phyloP scores from a whole-genome alignment of 2,329 filamentous ascomycete species.

The Zopfia rhizophila region DNA sequence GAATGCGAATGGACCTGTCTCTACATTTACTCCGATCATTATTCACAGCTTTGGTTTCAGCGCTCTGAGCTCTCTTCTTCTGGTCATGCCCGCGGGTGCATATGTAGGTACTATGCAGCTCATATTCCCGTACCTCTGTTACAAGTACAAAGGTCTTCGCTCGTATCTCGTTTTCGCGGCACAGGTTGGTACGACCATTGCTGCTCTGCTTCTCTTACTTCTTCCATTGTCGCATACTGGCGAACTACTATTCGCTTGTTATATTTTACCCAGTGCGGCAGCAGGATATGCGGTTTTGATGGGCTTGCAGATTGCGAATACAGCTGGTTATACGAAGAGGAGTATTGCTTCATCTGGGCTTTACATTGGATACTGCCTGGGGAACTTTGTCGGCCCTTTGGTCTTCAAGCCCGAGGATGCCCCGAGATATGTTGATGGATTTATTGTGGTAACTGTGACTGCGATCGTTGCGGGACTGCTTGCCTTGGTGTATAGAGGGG shows the following conservation, averaged over 20 bases:
- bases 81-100: slow-evolving; percentile 36
- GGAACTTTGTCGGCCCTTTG: slow-evolving; percentile 46
- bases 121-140: slow-evolving; percentile 32
- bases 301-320: slow-evolving; percentile 62
- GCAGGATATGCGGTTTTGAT: slow-evolving; percentile 63
- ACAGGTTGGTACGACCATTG: slow-evolving; percentile 53
- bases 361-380: slow-evolving; percentile 64
- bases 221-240: slow-evolving; percentile 56
- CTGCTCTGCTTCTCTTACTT: slow-evolving; percentile 56
- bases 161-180: slow-evolving; percentile 44
- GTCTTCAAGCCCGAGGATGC: slow-evolving; percentile 26
- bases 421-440: slow-evolving; percentile 49
- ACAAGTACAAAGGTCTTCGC: slow-evolving; percentile 32
- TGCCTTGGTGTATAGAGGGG: slow-evolving; percentile 55
- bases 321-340: slow-evolving; percentile 64
- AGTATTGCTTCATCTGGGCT: slow-evolving; percentile 60
- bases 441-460: slow-evolving; percentile 54
- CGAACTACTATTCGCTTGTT: slow-evolving; percentile 60
- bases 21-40: slow-evolving; percentile 43
- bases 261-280: slow-evolving; percentile 59
- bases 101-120: slow-evolving; percentile 38
- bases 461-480: slow-evolving; percentile 48
- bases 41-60: slow-evolving; percentile 42
- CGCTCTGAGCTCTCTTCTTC: slow-evolving; percentile 37
- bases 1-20: slow-evolving; percentile 42